Conservation (phyloP, 768 basidiomycete species). For the Boletus vinaceobasis region DNA sequence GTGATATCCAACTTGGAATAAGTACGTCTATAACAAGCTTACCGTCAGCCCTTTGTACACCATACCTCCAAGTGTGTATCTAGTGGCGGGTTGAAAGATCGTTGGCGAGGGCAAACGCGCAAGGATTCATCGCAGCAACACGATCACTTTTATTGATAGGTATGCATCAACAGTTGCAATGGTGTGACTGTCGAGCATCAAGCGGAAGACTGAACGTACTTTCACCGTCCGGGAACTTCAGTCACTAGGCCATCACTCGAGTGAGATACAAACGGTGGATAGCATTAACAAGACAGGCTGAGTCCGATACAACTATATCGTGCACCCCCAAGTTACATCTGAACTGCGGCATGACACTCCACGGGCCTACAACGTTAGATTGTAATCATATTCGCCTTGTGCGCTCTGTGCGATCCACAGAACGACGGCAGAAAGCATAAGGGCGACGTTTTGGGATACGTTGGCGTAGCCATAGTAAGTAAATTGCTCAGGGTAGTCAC, state of each 20-base stretch:
- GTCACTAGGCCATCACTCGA: neutral
- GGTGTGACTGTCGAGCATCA: too few relatives aligned
- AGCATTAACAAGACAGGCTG: constrained; percentile 5
- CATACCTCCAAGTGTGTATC: neutral
- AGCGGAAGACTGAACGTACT: neutral
- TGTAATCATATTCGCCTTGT: constrained; percentile 90
- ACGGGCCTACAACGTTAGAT: constrained; percentile 57
- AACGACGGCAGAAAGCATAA: constrained; percentile 82
- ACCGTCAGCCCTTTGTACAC: neutral
- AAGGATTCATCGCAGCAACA: neutral
- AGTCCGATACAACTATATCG: neutral
- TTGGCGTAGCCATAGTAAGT: constrained; percentile 93
- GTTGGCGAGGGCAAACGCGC: neutral
- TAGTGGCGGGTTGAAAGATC: neutral
- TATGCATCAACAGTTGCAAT: neutral
- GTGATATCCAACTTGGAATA: neutral
- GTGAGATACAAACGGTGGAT: constrained; percentile 10
- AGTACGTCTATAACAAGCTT: too few relatives aligned
- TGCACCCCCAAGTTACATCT: neutral
- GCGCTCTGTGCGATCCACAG: constrained; percentile 90
- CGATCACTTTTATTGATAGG: neutral
- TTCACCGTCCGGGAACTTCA: neutral
- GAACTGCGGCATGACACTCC: neutral
- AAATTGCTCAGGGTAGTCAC: constrained; percentile 68
- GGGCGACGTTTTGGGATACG: constrained; percentile 86